A percentile compares a stretch with the other conserved stretches of the same genome.
phyloP scores from a whole-genome alignment of 148 eudicot genomes.

The Amaranthus cruentus region DNA sequence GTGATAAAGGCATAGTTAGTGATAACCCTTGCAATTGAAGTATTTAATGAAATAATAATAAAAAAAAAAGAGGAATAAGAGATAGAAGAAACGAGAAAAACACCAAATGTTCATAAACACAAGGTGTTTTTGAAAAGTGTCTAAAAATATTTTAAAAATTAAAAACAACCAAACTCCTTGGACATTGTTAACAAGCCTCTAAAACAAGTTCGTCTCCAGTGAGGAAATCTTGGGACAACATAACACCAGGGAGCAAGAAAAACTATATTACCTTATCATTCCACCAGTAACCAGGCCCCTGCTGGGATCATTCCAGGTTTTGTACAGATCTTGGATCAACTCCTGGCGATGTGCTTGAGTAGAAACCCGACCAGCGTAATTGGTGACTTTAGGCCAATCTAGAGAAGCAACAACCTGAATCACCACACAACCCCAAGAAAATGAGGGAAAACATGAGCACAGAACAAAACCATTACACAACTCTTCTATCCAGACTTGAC shows the following conservation, averaged over 20 bases:
- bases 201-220: background rate
- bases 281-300: slow-evolving; percentile 57
- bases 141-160: too few species aligned
- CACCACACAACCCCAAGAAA: background rate
- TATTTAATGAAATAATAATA: background rate
- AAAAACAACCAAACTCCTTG: too few species aligned
- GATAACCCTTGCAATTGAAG: too few species aligned
- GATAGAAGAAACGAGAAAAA: too few species aligned
- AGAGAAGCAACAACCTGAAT: slow-evolving; percentile 74
- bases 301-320: slow-evolving; percentile 59
- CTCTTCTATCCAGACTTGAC: too few species aligned
- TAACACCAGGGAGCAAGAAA: background rate
- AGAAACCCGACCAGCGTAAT: slow-evolving; percentile 70
- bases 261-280: slow-evolving; percentile 55
- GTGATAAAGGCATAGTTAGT: too few species aligned
- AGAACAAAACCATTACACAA: too few species aligned
- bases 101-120: too few species aligned
- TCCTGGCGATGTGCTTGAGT: slow-evolving; percentile 81
- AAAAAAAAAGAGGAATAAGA: background rate
- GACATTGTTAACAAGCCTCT: too few species aligned
- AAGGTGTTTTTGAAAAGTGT: too few species aligned
- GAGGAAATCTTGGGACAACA: background rate
- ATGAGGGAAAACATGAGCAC: background rate
- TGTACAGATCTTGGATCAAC: slow-evolving; percentile 65
- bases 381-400: slow-evolving; percentile 84